Conservation (phyloP, 352 stramenopile genomes). For the Albugo candida region DNA sequence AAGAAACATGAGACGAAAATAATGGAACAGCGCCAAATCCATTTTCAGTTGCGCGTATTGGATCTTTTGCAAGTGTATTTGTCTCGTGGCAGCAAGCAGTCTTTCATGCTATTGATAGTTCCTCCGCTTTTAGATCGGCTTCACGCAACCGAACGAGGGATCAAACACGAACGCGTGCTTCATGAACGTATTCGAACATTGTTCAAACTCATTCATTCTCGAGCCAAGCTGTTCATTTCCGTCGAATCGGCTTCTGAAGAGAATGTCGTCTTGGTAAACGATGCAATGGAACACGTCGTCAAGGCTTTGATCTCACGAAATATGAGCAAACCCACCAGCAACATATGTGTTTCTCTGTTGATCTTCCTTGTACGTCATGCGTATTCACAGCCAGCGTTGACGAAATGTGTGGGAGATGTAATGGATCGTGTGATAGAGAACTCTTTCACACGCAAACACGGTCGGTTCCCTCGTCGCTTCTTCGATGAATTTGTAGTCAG, state of each 20-base stretch:
- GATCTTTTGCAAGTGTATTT: slow-evolving; percentile 62
- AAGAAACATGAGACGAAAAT: slow-evolving; percentile 61
- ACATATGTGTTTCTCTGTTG: slow-evolving; percentile 15
- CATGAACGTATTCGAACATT: slow-evolving; percentile 11
- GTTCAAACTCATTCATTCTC: slow-evolving; percentile 1
- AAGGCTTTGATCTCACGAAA: neutral
- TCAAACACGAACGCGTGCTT: slow-evolving; percentile 49
- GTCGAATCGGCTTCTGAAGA: slow-evolving; percentile 1
- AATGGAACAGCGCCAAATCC: slow-evolving; percentile 37
- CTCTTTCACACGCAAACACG: slow-evolving; percentile 70
- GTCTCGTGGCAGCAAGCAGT: slow-evolving; percentile 10
- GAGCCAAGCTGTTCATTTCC: slow-evolving; percentile 5
- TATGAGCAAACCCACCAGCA: slow-evolving; percentile 3
- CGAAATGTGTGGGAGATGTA: neutral
- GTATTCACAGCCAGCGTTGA: slow-evolving; percentile 14
- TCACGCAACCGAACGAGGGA: slow-evolving; percentile 20
- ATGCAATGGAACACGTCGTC: slow-evolving; percentile 1
- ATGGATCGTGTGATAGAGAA: slow-evolving; percentile 15
- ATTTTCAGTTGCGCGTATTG: slow-evolving; percentile 74
- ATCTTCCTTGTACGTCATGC: slow-evolving; percentile 40
- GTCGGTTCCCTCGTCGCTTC: slow-evolving; percentile 39
- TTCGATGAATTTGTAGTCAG: slow-evolving; percentile 50
- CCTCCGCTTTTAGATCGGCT: slow-evolving; percentile 19
- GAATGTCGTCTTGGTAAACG: neutral
- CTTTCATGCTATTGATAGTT: slow-evolving; percentile 1